Evolutionary conservation across 345 rosid genomes (phyloP).

Genomic region (Isatis tinctoria): DNA sequence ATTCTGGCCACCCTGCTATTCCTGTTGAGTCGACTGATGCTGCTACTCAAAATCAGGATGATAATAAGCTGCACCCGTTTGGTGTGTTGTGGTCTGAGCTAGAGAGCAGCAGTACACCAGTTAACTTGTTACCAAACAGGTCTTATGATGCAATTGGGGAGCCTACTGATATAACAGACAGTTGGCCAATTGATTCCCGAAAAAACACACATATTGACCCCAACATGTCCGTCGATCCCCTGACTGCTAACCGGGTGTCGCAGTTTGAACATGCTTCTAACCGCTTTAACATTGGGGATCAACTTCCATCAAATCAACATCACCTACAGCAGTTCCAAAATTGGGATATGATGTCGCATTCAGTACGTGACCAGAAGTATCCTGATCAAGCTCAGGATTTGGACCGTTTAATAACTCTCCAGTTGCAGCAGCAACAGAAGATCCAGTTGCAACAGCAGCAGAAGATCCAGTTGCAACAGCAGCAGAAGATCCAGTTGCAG

Average conservation of each 20-base stretch:
- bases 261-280: conserved; percentile 35
- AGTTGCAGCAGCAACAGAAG: conserved; percentile 38
- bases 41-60: conserved; percentile 35
- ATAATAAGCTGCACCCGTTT: conserved; percentile 56
- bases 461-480: conserved; percentile 27
- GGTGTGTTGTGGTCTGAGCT: conserved; percentile 65
- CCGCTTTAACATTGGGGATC: conserved; percentile 36
- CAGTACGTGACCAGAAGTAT: conserved; percentile 6
- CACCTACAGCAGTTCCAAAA: conserved; percentile 36
- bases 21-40: conserved; percentile 33
- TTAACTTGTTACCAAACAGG: conserved; percentile 36
- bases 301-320: conserved; percentile 33
- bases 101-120: conserved; percentile 36
- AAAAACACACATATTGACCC: conserved; percentile 28
- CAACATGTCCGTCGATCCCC: conserved; percentile 26
- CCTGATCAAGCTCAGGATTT: conserved; percentile 30
- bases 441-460: conserved; percentile 36
- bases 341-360: conserved; percentile 26
- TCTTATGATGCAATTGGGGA: conserved; percentile 25
- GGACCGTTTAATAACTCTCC: conserved; percentile 37
- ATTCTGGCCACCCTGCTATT: conserved; percentile 30
- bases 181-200: conserved; percentile 34
- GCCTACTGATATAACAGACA: conserved; percentile 30
- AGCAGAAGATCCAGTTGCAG: conserved; percentile 35
- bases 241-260: conserved; percentile 34